Conservation (phyloP, 2,329 filamentous ascomycete species). For the Macrophomina tecta region DNA sequence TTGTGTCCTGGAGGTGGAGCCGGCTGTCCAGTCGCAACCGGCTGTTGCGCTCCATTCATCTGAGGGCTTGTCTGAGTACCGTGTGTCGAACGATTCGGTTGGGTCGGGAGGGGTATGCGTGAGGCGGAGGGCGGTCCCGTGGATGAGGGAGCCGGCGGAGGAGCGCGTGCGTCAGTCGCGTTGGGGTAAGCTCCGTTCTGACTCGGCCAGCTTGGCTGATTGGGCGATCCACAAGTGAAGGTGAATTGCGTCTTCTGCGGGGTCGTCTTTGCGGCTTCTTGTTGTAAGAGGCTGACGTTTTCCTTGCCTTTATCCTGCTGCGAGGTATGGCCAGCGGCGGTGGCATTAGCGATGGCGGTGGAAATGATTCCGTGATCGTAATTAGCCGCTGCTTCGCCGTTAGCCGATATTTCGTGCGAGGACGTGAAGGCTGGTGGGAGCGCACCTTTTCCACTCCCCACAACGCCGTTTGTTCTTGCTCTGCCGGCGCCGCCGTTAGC, state of each 20-base stretch:
- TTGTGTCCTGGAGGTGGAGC: conserved; percentile 46
- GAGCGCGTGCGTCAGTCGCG: conserved; percentile 41
- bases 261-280: conserved; percentile 67
- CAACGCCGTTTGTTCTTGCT: conserved; percentile 26
- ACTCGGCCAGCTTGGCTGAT: conserved; percentile 77
- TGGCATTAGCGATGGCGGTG: conserved; percentile 84
- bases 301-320: conserved; percentile 69
- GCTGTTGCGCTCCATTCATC: conserved; percentile 48
- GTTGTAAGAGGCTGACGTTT: conserved; percentile 78
- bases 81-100: conserved; percentile 50
- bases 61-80: conserved; percentile 63
- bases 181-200: conserved; percentile 48
- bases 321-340: conserved; percentile 60
- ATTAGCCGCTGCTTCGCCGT: conserved; percentile 44
- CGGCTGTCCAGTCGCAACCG: conserved; percentile 34
- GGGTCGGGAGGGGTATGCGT: conserved; percentile 28
- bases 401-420: conserved; percentile 41
- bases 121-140: conserved; percentile 32
- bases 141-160: conserved; percentile 28
- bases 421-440: conserved; percentile 25
- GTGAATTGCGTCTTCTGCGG: conserved; percentile 89
- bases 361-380: conserved; percentile 80
- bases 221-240: conserved; percentile 90
- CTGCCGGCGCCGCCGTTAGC: conserved; percentile 47
- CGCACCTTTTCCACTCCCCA: conserved; percentile 32